Evolutionary conservation across 495 filamentous ascomycete species (phyloP), one percentile per base, ranked within the genome.

Genomic region (Aspergillus leporis): DNA sequence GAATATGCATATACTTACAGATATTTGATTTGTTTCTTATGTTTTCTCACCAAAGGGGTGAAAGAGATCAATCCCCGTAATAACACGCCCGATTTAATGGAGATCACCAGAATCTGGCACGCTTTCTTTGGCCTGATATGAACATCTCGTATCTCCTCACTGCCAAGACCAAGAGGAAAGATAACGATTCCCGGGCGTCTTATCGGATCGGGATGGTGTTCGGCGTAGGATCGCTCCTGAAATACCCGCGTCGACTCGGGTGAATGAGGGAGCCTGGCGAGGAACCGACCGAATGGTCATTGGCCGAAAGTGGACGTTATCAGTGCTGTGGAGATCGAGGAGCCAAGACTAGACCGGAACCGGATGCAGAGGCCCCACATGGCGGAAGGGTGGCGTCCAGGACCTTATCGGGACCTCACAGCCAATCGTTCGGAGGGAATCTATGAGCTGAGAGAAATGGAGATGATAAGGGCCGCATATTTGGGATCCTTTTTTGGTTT

Each of bases 391-490:
- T 65, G 63, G 63, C 59, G 63, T 47, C 19, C 53, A 57, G 63
- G 51, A 46, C 48, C 63, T 65, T 65, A 65, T 65, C 63, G 63
- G 38, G 30, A 19, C 25, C 53, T 65, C 63, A 40, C 48, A 61
- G 52, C 63, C 63, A 61, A 65, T 65, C 55, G 56, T 56, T 64
- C 31, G 21, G 10, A 14, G 19, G 49, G 38, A 28, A 54, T 53
- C 22, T 25, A 64, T 61, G 58, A 64, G 54, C 51, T 61, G 43
- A 64, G 58, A 64, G 62, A 64, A 64, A 64, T 43, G 14, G 43
- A 16, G 30, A 12, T 61, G 60, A 62, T 62, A 62, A 62, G 60
- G 18, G 4, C 38, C 22, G n/a, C 23, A 30, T 32, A 46, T 36
- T 43, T 30, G 52, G 22, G 25, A 28, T 28, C 25, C 25, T 28